Conservation (phyloP, 495 filamentous ascomycete genomes). For the Haplographium delicatum region DNA sequence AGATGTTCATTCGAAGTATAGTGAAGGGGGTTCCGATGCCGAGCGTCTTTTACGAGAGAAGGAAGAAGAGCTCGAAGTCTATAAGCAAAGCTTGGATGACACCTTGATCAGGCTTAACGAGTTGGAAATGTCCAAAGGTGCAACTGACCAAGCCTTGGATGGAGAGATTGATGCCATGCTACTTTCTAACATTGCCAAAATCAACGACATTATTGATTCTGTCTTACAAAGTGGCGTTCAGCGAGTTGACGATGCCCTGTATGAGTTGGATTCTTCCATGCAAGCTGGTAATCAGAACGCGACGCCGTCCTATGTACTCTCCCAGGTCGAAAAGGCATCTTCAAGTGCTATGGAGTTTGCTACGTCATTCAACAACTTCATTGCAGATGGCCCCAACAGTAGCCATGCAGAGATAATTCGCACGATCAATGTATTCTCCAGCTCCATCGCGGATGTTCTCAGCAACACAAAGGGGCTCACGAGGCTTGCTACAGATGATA, state of each 20-base stretch:
- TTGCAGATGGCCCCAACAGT: conserved; percentile 93
- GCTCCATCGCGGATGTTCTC: conserved; percentile 88
- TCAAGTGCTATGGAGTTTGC: conserved; percentile 92
- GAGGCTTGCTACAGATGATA: conserved; percentile 91
- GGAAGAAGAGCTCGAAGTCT: conserved; percentile 95
- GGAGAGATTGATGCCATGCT: conserved; percentile 86
- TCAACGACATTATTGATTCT: conserved; percentile 97
- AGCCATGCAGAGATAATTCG: conserved; percentile 89
- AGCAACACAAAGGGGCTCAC: conserved; percentile 95
- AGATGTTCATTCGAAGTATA: conserved; percentile 69
- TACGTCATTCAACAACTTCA: conserved; percentile 95
- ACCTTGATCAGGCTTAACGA: conserved; percentile 87
- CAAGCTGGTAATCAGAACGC: conserved; percentile 98
- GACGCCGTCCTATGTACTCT: conserved; percentile 90
- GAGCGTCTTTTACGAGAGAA: conserved; percentile 81
- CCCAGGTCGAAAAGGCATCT: conserved; percentile 96
- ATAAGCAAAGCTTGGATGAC: conserved; percentile 95
- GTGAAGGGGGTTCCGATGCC: conserved; percentile 78
- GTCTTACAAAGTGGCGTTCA: conserved; percentile 91
- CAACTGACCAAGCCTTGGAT: conserved; percentile 76
- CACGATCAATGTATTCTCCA: conserved; percentile 81
- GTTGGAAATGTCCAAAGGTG: conserved; percentile 61
- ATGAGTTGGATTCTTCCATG: conserved; percentile 95
- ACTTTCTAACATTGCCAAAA: conserved; percentile 78
- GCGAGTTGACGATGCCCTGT: conserved; percentile 92